These are phyloP conservation scores for Didymella arachidicola DNA, from an alignment of 2,329 filamentous ascomycete genomes.

Conservation along the genomic window DNA sequence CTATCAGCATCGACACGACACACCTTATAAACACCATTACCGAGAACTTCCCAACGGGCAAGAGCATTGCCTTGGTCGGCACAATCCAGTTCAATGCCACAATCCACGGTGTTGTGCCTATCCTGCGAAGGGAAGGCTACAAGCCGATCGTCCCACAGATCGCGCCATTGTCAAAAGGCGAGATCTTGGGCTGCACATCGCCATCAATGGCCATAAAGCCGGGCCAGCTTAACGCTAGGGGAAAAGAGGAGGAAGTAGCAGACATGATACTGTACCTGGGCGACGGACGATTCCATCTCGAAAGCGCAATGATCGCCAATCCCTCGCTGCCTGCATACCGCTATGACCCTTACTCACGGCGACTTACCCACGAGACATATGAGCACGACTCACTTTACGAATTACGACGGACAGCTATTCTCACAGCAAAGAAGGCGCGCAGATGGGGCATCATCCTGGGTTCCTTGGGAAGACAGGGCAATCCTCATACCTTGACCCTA, in stretches of 20 bases:
- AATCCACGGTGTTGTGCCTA: conserved; percentile 81
- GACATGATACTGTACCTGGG: conserved; percentile 89
- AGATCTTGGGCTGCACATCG: conserved; percentile 97
- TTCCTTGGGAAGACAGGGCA: conserved; percentile 90
- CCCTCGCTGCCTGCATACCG: conserved; percentile 88
- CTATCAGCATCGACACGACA: conserved; percentile 91
- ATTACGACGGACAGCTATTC: conserved; percentile 78
- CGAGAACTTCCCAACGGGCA: conserved; percentile 84
- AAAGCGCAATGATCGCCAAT: conserved; percentile 99
- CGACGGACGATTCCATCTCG: conserved; percentile 93
- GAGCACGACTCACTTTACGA: conserved; percentile 90
- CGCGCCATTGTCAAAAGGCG: conserved; percentile 88
- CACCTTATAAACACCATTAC: conserved; percentile 88
- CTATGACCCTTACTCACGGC: conserved; percentile 95
- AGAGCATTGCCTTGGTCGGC: conserved; percentile 90
- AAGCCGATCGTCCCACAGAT: conserved; percentile 89
- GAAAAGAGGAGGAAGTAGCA: conserved; percentile 54
- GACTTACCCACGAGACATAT: conserved; percentile 89
- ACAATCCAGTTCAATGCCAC: conserved; percentile 99
- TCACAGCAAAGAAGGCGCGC: conserved; percentile 74
- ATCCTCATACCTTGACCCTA: conserved; percentile 87
- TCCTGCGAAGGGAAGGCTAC: conserved; percentile 85
- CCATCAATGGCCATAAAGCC: conserved; percentile 59
- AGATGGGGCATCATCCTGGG: conserved; percentile 97
- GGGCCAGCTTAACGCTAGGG: conserved; percentile 54